Percentiles rank a stretch among this genome's conserved stretches.
Evolutionary conservation across 169 alveolate genomes (phyloP).

Genomic region (Ophryocystis elektroscirrha): DNA sequence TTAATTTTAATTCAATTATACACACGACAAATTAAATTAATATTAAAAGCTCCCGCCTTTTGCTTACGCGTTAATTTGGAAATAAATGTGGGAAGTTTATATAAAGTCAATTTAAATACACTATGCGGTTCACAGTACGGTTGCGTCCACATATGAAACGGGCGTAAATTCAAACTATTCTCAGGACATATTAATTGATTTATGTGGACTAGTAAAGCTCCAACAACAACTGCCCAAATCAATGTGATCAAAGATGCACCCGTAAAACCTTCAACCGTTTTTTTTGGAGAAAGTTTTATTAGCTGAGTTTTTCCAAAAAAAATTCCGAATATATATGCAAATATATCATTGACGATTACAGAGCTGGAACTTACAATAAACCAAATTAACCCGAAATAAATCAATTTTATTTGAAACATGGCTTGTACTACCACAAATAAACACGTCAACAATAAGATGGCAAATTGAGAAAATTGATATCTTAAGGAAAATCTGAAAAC

Average conservation of each 20-base stretch:
- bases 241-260: conserved; percentile 29
- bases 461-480: conserved; percentile 75
- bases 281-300: conserved; percentile 81
- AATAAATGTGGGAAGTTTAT: conserved; percentile 8
- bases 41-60: conserved; percentile 16
- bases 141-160: conserved; percentile 39
- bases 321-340: conserved; percentile 81
- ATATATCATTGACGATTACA: conserved; percentile 73
- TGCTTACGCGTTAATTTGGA: conserved; percentile 11
- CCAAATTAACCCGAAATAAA: conserved; percentile 83
- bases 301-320: conserved; percentile 72
- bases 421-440: conserved; percentile 43
- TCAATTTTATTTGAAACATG: conserved; percentile 53
- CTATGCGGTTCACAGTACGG: conserved; percentile 24
- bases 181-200: conserved; percentile 63
- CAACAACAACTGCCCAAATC: conserved; percentile 20
- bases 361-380: conserved; percentile 69
- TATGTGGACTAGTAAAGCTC: conserved; percentile 31
- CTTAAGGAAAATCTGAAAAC: conserved; percentile 31
- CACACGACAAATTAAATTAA: conserved; percentile 5
- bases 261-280: conserved; percentile 93
- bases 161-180: conserved; percentile 26
- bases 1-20: background rate
- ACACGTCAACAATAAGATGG: conserved; percentile 43
- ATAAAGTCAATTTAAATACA: conserved; percentile 13